Evolutionary conservation across 306 rosid genomes (phyloP).

Genomic region (Oemleria cerasiformis): DNA sequence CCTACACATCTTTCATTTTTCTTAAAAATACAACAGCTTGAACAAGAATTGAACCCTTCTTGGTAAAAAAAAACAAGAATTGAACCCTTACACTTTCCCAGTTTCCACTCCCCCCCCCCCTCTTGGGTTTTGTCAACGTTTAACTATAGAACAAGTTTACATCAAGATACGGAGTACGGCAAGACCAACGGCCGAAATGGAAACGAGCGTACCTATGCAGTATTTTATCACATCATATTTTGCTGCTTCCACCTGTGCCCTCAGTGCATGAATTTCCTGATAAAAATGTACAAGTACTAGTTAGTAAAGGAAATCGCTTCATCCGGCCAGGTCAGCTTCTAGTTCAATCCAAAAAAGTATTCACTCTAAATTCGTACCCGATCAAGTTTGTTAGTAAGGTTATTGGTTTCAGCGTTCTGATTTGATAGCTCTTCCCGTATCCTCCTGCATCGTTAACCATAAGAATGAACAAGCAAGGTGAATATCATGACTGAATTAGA

Average conservation of each 20-base stretch:
- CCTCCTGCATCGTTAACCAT: slow-evolving; percentile 58
- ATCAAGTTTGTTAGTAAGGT: slow-evolving; percentile 87
- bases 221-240: slow-evolving; percentile 94
- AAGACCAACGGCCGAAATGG: slow-evolving; percentile 94
- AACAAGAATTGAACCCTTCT: slow-evolving; percentile 20
- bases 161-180: slow-evolving; percentile 80
- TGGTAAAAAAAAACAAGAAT: too few relatives aligned
- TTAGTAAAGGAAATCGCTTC: neutral
- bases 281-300: neutral
- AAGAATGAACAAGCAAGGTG: neutral
- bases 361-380: slow-evolving; percentile 48
- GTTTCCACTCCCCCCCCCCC: slow-evolving; percentile 8
- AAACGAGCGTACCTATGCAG: slow-evolving; percentile 95
- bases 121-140: slow-evolving; percentile 21
- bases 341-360: neutral
- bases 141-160: slow-evolving; percentile 38
- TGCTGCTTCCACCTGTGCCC: slow-evolving; percentile 93
- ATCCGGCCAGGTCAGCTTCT: too few relatives aligned
- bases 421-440: slow-evolving; percentile 79
- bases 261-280: slow-evolving; percentile 85
- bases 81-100: slow-evolving; percentile 1
- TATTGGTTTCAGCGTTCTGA: slow-evolving; percentile 83
- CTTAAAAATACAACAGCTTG: slow-evolving; percentile 30
- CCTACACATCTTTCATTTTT: slow-evolving; percentile 4
- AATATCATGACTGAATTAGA: slow-evolving; percentile 6